Percentiles rank a stretch among this genome's conserved stretches.
Conservation (phyloP, 768 basidiomycete species). For the Mycena metata region DNA sequence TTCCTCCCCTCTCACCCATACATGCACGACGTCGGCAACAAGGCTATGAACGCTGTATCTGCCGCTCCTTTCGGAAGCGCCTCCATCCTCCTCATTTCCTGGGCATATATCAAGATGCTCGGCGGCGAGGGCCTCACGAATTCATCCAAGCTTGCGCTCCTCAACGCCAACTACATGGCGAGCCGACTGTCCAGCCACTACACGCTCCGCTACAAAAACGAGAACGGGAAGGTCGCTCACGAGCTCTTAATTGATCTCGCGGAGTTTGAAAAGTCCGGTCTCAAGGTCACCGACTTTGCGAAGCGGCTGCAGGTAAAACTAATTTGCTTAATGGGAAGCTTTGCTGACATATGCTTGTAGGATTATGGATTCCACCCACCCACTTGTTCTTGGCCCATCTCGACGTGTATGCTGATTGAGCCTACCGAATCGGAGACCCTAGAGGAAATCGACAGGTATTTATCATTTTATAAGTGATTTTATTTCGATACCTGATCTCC, state of each 20-base stretch:
- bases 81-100: constrained; percentile 95
- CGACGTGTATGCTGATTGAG: constrained; percentile 97
- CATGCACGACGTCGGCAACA: constrained; percentile 72
- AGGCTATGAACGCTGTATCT: constrained; percentile 89
- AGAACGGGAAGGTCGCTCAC: constrained; percentile 93
- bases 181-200: constrained; percentile 88
- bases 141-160: constrained; percentile 87
- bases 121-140: constrained; percentile 91
- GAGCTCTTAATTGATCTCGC: constrained; percentile 95
- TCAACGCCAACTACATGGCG: constrained; percentile 99
- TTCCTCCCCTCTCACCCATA: constrained; percentile 94
- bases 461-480: neutral
- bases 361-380: constrained; percentile 97
- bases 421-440: constrained; percentile 97
- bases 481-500: constrained; percentile 9
- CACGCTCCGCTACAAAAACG: constrained; percentile 89
- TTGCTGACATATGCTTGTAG: constrained; percentile 49
- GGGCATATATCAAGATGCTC: constrained; percentile 99
- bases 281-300: constrained; percentile 96
- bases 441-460: constrained; percentile 89
- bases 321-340: neutral
- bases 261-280: constrained; percentile 91
- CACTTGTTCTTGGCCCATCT: constrained; percentile 98
- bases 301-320: constrained; percentile 87
- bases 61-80: constrained; percentile 96